phyloP scores from a whole-genome alignment of 176 grass and related monocot genomes.

The Zea luxurians region DNA sequence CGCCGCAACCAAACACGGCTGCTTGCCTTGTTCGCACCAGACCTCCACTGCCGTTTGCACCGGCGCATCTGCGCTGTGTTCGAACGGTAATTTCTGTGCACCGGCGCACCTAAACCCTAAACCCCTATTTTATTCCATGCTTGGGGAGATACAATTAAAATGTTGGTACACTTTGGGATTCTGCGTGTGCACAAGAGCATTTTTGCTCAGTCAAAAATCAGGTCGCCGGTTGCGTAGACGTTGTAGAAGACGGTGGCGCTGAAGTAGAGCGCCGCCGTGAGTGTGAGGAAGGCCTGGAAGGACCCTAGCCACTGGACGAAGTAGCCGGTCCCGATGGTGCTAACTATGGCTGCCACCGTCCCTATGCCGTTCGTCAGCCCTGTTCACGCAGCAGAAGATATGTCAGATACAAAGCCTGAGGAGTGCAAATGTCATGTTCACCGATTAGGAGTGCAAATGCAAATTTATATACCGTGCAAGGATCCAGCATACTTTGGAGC shows the following conservation, averaged over 20 bases:
- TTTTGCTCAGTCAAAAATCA: constrained; percentile 61
- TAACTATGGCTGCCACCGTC: constrained; percentile 84
- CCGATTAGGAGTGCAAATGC: background rate
- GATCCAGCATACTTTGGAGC: constrained; percentile 92
- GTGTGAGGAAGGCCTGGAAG: constrained; percentile 90
- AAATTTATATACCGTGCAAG: constrained; percentile 67
- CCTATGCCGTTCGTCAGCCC: constrained; percentile 83
- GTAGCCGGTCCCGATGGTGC: constrained; percentile 81
- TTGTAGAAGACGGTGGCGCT: constrained; percentile 75
- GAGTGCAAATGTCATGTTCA: background rate
- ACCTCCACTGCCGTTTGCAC: background rate
- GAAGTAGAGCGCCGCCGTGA: constrained; percentile 85
- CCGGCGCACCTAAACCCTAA: background rate
- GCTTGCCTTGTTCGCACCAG: background rate
- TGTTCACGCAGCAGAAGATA: constrained; percentile 46
- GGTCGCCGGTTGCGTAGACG: constrained; percentile 67
- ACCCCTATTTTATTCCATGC: constrained; percentile 24
- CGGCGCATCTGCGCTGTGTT: background rate
- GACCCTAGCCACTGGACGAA: constrained; percentile 96
- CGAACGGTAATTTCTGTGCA: too few species aligned
- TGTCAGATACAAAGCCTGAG: constrained; percentile 19
- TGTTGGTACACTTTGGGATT: constrained; percentile 15
- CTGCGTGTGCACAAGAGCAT: constrained; percentile 38
- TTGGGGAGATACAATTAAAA: background rate
- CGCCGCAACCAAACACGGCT: background rate